Evolutionary conservation across 176 grass and related monocot species (phyloP).

Genomic region (Thinopyrum elongatum): DNA sequence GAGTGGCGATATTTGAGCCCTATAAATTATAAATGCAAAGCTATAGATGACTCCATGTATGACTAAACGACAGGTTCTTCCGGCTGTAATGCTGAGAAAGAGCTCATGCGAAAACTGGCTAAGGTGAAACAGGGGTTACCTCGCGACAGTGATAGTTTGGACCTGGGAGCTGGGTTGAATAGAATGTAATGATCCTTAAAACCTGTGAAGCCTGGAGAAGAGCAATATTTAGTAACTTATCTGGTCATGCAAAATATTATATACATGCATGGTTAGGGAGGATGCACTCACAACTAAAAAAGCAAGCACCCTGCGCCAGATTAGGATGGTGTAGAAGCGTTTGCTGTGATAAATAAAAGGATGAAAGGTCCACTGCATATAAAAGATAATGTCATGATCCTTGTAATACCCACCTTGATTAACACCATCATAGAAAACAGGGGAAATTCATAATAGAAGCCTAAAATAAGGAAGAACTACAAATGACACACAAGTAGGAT

Average conservation of each 20-base stretch:
- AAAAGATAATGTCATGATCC: conserved; percentile 24
- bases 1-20: conserved; percentile 78
- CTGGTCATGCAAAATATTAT: neutral
- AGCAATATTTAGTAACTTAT: conserved; percentile 22
- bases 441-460: neutral
- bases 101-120: neutral
- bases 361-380: conserved; percentile 95
- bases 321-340: conserved; percentile 82
- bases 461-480: neutral
- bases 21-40: conserved; percentile 44
- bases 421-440: neutral
- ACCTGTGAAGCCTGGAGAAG: conserved; percentile 74
- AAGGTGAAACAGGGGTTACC: conserved; percentile 44
- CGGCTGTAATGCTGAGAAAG: neutral
- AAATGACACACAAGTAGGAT: neutral
- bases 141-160: conserved; percentile 99
- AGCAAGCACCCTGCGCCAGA: conserved; percentile 91
- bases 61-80: conserved; percentile 5
- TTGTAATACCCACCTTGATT: conserved; percentile 12
- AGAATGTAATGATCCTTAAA: conserved; percentile 97
- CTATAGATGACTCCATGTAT: conserved; percentile 17
- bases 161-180: conserved; percentile 94
- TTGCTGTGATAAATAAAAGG: conserved; percentile 93
- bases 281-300: conserved; percentile 88
- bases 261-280: neutral